These are phyloP conservation scores for Cladosporium halotolerans DNA, from an alignment of 2,329 filamentous ascomycete genomes.

Conservation along the genomic window DNA sequence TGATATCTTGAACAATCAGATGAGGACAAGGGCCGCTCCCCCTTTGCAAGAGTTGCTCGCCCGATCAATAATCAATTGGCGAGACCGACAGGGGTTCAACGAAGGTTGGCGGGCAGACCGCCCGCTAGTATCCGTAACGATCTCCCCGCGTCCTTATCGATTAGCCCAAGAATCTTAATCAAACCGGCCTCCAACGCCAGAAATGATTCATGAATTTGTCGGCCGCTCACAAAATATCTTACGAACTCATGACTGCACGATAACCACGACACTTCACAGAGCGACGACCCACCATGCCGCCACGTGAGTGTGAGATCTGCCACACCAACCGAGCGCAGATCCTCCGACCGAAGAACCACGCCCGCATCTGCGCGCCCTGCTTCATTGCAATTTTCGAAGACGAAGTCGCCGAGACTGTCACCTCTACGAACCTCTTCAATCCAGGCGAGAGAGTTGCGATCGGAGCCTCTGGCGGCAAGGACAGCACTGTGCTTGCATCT, in stretches of 20 bases:
- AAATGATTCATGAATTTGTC: no score
- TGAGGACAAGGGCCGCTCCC: no score
- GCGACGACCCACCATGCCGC: constrained; percentile 55
- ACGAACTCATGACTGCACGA: constrained; percentile 8
- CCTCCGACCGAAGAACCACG: constrained; percentile 87
- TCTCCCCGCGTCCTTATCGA: no score
- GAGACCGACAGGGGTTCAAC: no score
- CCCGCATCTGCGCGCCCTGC: constrained; percentile 85
- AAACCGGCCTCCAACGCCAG: no score
- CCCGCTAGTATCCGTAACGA: no score
- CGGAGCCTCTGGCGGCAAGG: constrained; percentile 93
- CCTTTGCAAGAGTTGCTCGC: no score
- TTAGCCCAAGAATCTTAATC: no score
- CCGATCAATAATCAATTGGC: no score
- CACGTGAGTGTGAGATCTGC: constrained; percentile 69
- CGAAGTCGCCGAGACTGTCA: constrained; percentile 91
- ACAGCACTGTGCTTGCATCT: constrained; percentile 90
- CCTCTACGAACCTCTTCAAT: constrained; percentile 69
- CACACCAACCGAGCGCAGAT: constrained; percentile 74
- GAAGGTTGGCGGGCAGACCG: no score
- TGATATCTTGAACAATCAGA: no score
- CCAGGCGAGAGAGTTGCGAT: constrained; percentile 85
- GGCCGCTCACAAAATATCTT: background rate
- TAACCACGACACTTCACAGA: background rate
- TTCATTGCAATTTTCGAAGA: constrained; percentile 85